phyloP scores from a whole-genome alignment of 208 protist species.

The Leptomonas seymouri region DNA sequence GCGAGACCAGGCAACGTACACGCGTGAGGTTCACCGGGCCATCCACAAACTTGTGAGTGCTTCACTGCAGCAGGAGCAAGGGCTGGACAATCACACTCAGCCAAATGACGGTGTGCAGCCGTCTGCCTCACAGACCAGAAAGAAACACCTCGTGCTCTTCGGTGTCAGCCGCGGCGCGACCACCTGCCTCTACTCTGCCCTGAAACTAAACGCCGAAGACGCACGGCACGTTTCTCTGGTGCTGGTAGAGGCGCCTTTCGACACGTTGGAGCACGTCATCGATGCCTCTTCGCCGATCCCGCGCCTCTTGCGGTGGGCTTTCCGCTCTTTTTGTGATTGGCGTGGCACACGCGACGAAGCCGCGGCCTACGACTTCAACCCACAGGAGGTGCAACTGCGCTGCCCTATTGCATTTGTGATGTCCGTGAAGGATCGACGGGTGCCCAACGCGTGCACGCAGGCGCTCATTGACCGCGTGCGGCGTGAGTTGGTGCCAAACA shows the following conservation, averaged over 20 bases:
- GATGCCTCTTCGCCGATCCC: conserved; percentile 59
- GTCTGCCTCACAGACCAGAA: neutral
- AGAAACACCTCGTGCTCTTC: conserved; percentile 76
- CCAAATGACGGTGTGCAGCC: too few relatives aligned
- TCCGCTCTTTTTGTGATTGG: conserved; percentile 76
- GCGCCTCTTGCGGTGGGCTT: conserved; percentile 68
- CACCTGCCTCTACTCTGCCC: conserved; percentile 77
- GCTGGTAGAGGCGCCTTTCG: conserved; percentile 84
- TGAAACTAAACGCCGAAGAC: conserved; percentile 72
- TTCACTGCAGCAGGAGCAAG: neutral
- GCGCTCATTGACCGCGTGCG: conserved; percentile 67
- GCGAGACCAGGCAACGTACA: conserved; percentile 69
- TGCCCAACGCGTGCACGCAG: conserved; percentile 74
- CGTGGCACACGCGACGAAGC: conserved; percentile 37
- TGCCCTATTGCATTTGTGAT: conserved; percentile 89
- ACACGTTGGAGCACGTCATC: conserved; percentile 81
- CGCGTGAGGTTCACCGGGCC: conserved; percentile 69
- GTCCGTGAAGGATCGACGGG: conserved; percentile 63
- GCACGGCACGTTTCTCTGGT: conserved; percentile 81
- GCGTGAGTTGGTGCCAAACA: conserved; percentile 60
- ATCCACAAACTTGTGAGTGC: conserved; percentile 45
- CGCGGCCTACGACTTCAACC: conserved; percentile 65
- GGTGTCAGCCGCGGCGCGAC: conserved; percentile 84
- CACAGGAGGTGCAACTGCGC: conserved; percentile 49
- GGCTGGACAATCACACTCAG: neutral